Percentiles rank a stretch among this genome's conserved stretches.
phyloP scores from a whole-genome alignment of 2,329 filamentous ascomycete species.

The Fusarium anthophilum region DNA sequence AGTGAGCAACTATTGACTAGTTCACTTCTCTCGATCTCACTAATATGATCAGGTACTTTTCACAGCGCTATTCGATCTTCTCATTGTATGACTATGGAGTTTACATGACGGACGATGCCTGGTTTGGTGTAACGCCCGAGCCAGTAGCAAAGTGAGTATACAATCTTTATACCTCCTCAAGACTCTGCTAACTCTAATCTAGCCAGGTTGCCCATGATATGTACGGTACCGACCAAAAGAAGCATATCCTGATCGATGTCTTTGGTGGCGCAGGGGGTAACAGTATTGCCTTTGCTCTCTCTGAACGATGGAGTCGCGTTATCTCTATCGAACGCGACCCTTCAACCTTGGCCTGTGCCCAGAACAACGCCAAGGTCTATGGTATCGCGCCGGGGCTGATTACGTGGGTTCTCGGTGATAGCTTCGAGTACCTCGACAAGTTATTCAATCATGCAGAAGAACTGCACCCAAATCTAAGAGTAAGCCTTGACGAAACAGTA shows the following conservation, averaged over 20 bases:
- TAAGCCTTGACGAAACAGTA: conserved; percentile 55
- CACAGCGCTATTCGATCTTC: conserved; percentile 88
- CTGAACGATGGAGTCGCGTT: conserved; percentile 80
- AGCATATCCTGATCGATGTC: conserved; percentile 80
- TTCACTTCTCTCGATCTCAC: not conserved
- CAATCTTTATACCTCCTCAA: not conserved
- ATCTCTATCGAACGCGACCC: conserved; percentile 90
- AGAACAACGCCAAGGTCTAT: conserved; percentile 89
- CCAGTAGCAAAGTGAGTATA: conserved; percentile 79
- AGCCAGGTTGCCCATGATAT: conserved; percentile 82
- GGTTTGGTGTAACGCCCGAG: conserved; percentile 97
- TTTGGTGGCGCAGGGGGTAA: conserved; percentile 96
- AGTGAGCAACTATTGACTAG: conserved; percentile 63
- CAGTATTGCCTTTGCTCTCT: conserved; percentile 90
- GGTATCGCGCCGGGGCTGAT: conserved; percentile 77
- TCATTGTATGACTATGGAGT: conserved; percentile 87
- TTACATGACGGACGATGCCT: conserved; percentile 90
- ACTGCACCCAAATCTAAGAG: conserved; percentile 52
- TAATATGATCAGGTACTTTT: conserved; percentile 76
- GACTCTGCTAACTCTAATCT: not conserved
- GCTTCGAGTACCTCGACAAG: conserved; percentile 75
- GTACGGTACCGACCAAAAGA: conserved; percentile 61
- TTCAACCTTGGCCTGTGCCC: conserved; percentile 84
- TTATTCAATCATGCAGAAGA: conserved; percentile 49
- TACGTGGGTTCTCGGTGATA: conserved; percentile 87